Base-by-base conservation (phyloP, 1,284 basidiomycete species). In the Nidula niveotomentosa region DNA sequence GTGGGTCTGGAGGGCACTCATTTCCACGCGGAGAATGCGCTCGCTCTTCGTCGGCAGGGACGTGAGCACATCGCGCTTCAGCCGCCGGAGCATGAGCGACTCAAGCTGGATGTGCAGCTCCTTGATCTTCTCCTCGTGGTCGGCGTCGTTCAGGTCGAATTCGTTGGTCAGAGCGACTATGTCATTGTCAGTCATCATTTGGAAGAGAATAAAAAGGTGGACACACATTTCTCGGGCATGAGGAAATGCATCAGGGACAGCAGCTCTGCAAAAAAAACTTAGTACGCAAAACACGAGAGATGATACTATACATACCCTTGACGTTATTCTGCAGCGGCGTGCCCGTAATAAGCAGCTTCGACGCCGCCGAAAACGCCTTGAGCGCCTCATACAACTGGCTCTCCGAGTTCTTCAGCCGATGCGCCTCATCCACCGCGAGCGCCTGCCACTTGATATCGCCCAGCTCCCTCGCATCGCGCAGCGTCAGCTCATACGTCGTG, bases 241-340 rank as follows among this genome's bases (percentile, higher is more conserved):
- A 99, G 78, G 81, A 99, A 99, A 71, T 99, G 97, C 89, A 99
- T 97, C 64, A 99, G 76, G 12, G 97, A 94, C 43, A 98, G 79
- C 18, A 99, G 79, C 72, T 99, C 97, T 95, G 66, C 8, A 47
- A 56, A 23, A 23, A 23, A 23, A 23, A 23, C 23, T 15, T 15
- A 57, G 51, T 58, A 36, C 56, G 56, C 39, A 47, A 45, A 49
- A 8, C 43, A 6, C 17, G 1, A 18, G 23, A 48, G 48, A 13
- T 15, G 23, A 48, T 47, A 56, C n/a, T 56, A 49, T 52, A 68
- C 80, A 54, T 63, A 93, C 94, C 94, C 77, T 96, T 97, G 66
- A 99, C 96, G 69, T 98, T 99, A 79, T 99, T 99, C 72, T 99
- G 97, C 53, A 99, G 78, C 15, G 97, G 97, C 2, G 97, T 99